Base-by-base conservation (phyloP, 2,329 filamentous ascomycete species). In the Curvularia sp. region DNA sequence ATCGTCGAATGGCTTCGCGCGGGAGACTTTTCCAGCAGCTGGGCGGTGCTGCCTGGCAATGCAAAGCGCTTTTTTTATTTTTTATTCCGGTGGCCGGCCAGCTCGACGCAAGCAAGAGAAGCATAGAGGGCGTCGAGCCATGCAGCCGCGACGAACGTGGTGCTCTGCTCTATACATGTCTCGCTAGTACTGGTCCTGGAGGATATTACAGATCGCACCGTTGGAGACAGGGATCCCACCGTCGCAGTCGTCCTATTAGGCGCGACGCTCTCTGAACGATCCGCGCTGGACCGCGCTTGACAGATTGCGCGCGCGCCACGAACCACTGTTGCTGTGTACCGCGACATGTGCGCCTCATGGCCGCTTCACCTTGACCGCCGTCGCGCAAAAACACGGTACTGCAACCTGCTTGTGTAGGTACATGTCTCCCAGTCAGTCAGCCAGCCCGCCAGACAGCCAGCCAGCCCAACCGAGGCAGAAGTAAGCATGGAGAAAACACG, bases 31-130 rank as follows among this genome's bases (percentile, higher is more conserved):
- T 58, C 55, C 55, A 15, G 44, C 50, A 51, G 52, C 44, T 20
- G 46, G 46, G 20, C 53, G 47, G 49, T 60, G 62, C 55, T 57
- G 61, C 62, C 62, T 63, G 60, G 59, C 60, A 39, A 61, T 60
- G 64, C 64, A 63, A 50, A 47, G n/a, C 48, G 28, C 54, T 31
- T n/a, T n/a, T 55, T 31, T 46, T 9, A 5, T 31, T n/a, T 13
- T 55, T 31, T 43, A 9, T 13, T n/a, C 35, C 15, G 18, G 26
- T 39, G 22, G 44, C 41, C 3, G 5, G 53, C 50, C 50, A 49
- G 49, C 35, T 43, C 46, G 49, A 30, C 53, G 59, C 57, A 57
- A 59, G 44, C 39, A 39, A 46, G 46, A 24, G 31, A 18, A 18
- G 24, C 38, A 44, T 5, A 44, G 15, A 44, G 15, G 26, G 26